Conservation (phyloP, 768 basidiomycete species). For the Paxillus rubicundulus region DNA sequence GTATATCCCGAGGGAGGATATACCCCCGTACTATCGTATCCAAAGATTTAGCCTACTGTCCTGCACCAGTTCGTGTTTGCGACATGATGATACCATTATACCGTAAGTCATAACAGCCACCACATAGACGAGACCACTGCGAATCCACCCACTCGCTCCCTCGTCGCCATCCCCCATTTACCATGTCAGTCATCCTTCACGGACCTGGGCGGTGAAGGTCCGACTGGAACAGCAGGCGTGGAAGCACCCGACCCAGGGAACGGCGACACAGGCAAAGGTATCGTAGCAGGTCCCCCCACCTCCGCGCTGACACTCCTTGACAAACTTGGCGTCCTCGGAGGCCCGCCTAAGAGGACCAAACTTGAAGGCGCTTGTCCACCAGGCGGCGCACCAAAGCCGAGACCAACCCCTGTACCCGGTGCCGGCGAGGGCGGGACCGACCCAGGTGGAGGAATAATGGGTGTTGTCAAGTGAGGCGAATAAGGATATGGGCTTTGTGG, state of each 20-base stretch:
- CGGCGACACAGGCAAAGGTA: conserved; percentile 23
- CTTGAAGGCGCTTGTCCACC: conserved; percentile 22
- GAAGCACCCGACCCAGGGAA: conserved; percentile 15
- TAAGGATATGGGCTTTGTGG: conserved; percentile 27
- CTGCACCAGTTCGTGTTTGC: too few species aligned
- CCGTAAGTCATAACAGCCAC: too few species aligned
- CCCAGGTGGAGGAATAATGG: conserved; percentile 9
- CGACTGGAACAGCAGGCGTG: conserved; percentile 13
- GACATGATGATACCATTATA: too few species aligned
- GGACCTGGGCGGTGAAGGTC: conserved; percentile 20
- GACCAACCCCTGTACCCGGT: conserved; percentile 21
- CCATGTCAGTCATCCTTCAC: conserved; percentile 25
- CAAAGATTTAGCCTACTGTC: too few species aligned
- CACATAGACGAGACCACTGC: too few species aligned
- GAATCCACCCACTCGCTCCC: too few species aligned
- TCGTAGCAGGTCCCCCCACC: conserved; percentile 5
- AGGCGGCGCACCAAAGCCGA: conserved; percentile 28
- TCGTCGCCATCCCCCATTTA: too few species aligned
- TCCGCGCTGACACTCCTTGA: conserved; percentile 15
- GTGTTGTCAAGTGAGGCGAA: conserved; percentile 30
- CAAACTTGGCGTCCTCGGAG: neutral
- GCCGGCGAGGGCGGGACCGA: conserved; percentile 23
- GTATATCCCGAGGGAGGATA: too few species aligned
- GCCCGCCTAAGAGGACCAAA: conserved; percentile 17
- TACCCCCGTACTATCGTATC: too few species aligned